Conservation (phyloP, 1,284 basidiomycete genomes). For the Boletus semigastroideus region DNA sequence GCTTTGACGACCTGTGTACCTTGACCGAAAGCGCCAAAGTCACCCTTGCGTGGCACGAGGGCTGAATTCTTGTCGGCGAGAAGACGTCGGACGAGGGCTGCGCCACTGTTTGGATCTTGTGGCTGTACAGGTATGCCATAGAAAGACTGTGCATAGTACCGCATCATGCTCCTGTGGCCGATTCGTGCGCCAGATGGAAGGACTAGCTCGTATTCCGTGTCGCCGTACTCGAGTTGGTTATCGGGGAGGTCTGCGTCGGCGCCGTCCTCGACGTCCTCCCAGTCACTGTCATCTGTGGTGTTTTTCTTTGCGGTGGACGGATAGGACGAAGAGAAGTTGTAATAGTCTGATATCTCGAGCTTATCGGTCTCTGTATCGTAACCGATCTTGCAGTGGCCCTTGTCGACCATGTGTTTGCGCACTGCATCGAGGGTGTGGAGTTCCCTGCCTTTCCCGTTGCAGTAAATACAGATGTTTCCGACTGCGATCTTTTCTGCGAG, state of each 20-base stretch:
- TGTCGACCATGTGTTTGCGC: slow-evolving; percentile 92
- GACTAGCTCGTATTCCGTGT: slow-evolving; percentile 86
- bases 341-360: slow-evolving; percentile 90
- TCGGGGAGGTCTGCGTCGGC: slow-evolving; percentile 42
- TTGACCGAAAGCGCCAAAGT: slow-evolving; percentile 79
- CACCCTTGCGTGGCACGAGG: slow-evolving; percentile 82
- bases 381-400: slow-evolving; percentile 94
- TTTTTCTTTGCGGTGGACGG: slow-evolving; percentile 41
- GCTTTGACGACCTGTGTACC: slow-evolving; percentile 86
- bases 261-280: slow-evolving; percentile 58
- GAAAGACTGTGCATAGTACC: slow-evolving; percentile 89
- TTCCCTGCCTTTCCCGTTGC: slow-evolving; percentile 76
- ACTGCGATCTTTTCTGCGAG: slow-evolving; percentile 94
- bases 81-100: slow-evolving; percentile 71
- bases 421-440: slow-evolving; percentile 83
- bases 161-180: slow-evolving; percentile 85
- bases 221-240: slow-evolving; percentile 66
- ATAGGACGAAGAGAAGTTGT: slow-evolving; percentile 87
- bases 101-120: slow-evolving; percentile 67
- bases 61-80: slow-evolving; percentile 80
- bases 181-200: slow-evolving; percentile 92
- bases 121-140: slow-evolving; percentile 39
- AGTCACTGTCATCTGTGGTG: slow-evolving; percentile 42
- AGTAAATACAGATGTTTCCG: slow-evolving; percentile 92
- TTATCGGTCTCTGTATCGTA: slow-evolving; percentile 83